Percentiles rank a stretch among this genome's conserved stretches.
phyloP scores from a whole-genome alignment of 345 rosid species.

The Syzygium aqueum region DNA sequence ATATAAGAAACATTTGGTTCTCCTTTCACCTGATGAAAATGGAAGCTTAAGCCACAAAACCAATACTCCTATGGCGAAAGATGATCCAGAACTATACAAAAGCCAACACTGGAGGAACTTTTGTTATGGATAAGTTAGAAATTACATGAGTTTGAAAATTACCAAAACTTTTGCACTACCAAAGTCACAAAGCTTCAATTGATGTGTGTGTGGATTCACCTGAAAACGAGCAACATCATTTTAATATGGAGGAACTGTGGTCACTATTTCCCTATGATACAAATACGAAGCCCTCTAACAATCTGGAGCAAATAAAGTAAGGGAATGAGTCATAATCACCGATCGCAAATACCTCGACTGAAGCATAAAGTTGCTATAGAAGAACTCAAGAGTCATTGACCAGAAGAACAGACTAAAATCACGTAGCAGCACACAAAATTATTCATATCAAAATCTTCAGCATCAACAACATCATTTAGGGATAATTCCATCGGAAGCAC shows the following conservation, averaged over 20 bases:
- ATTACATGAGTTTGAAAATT: constrained; percentile 7
- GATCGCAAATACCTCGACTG: not conserved
- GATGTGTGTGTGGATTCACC: constrained; percentile 92
- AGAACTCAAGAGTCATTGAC: not conserved
- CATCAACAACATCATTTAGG: not conserved
- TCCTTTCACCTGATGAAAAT: constrained; percentile 57
- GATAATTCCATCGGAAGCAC: not conserved
- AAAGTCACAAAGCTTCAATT: constrained; percentile 87
- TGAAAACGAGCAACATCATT: constrained; percentile 8
- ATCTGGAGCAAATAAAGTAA: not conserved
- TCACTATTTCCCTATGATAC: not conserved
- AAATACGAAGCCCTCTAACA: not conserved
- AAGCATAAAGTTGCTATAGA: not conserved
- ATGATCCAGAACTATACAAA: not conserved
- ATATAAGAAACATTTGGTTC: constrained; percentile 93
- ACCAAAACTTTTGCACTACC: constrained; percentile 97
- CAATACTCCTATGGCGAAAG: not conserved
- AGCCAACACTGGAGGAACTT: not conserved
- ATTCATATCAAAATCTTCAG: not conserved
- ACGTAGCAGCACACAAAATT: not conserved
- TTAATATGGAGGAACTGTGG: not conserved
- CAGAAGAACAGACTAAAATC: not conserved
- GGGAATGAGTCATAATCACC: not conserved
- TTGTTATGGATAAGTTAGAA: not conserved
- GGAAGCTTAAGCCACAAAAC: not conserved